Base-by-base conservation (phyloP, 768 basidiomycete species). In the Chlorophyllum brunneum region DNA sequence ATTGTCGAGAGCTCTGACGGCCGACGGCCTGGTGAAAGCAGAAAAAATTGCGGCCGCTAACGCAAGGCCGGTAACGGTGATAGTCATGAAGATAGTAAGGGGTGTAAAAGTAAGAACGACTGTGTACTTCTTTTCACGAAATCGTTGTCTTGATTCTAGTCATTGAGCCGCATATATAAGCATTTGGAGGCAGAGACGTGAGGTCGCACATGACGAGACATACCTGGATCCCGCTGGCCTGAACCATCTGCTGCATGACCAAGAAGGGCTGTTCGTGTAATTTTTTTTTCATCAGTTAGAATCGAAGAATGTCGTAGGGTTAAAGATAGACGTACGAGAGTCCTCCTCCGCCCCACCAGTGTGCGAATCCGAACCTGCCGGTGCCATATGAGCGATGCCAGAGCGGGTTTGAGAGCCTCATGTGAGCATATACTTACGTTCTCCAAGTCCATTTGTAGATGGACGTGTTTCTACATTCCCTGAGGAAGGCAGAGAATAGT, bases 101-200 rank as follows among this genome's bases (percentile, higher is more conserved):
- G 63, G 62, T 1, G 61, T 63, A 40, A 63, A 51, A 7, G 56
- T 56, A 24, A 66, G 42, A 9, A 61, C 51, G 16, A 63, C 18
- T 10, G 54, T 59, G 20, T 51, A 48, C 26, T 59, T 44, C 43
- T 44, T 52, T 22, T 26, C 34, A 3, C 40, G 15, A 24, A 23
- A 3, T 10, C n/a, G 15, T 13, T 13, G 9, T 15, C 23, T 38
- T 13, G 51, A 44, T 42, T 44, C 51, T 52, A 44, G 8, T n/a
- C 23, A 18, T 22, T 23, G 11, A 4, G 20, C 3, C 23, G 37
- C 20, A 37, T 43, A 36, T 51, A 43, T 51, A 43, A 27, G 38
- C 20, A 23, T 39, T 43, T 31, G 10, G 6, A 43, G 24, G 36
- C 23, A 36, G 20, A 10, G 2, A 15, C 13, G 11, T 11, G 34